A percentile compares a stretch with the other conserved stretches of the same genome.
These are phyloP conservation scores for Fusarium longipes DNA, from an alignment of 2,329 filamentous ascomycete species.

Conservation along the genomic window DNA sequence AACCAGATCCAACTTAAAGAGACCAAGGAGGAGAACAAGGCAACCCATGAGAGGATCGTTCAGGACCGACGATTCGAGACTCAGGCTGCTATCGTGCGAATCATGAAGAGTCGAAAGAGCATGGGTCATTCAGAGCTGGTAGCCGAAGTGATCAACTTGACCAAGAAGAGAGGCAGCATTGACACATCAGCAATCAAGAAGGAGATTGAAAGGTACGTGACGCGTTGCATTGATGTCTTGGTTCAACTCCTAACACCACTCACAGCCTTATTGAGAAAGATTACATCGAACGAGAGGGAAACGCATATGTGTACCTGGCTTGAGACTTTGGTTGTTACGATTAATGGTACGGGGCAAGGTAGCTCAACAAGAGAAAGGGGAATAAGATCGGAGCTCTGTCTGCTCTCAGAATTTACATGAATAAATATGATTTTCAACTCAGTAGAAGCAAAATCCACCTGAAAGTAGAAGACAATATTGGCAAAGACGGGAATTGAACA, in stretches of 20 bases:
- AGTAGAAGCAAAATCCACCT: background rate
- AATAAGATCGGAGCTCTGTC: background rate
- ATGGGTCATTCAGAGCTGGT: conserved; percentile 90
- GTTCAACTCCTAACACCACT: conserved; percentile 16
- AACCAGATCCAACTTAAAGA: conserved; percentile 98
- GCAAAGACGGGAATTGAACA: conserved; percentile 22
- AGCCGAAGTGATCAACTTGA: conserved; percentile 91
- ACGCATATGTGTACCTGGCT: conserved; percentile 76
- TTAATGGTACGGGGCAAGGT: background rate
- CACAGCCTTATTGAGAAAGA: conserved; percentile 90
- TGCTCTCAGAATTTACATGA: background rate
- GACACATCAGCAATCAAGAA: conserved; percentile 92
- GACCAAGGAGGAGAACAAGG: conserved; percentile 93
- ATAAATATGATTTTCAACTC: background rate
- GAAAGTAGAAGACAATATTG: background rate
- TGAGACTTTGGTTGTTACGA: conserved; percentile 49
- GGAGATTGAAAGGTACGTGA: conserved; percentile 89
- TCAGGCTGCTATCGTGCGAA: conserved; percentile 94
- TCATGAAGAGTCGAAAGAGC: conserved; percentile 93
- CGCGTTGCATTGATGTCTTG: background rate
- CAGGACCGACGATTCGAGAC: conserved; percentile 95
- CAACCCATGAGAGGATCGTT: conserved; percentile 88
- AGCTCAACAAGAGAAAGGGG: background rate
- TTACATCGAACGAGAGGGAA: conserved; percentile 85
- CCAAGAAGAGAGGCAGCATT: conserved; percentile 84